Evolutionary conservation across 192 early-diverging fungal species (phyloP).

Genomic region (Coemansia sp.): DNA sequence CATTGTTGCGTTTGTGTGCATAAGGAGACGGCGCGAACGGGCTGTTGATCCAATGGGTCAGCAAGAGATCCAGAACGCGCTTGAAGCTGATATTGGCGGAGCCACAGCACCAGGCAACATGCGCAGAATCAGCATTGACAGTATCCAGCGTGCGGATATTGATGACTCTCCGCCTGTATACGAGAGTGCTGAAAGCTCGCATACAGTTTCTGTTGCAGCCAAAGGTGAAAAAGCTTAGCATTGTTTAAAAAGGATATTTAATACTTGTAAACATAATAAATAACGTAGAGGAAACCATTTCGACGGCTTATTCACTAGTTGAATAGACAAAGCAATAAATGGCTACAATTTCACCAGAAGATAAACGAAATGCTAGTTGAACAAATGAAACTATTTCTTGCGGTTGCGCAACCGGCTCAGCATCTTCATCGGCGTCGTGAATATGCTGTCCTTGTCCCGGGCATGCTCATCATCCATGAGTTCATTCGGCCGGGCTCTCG

Average conservation of each 20-base stretch:
- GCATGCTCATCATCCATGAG: background rate
- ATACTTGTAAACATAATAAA: no score
- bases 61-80: background rate
- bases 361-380: background rate
- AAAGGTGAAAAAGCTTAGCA: no score
- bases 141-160: background rate
- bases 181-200: background rate
- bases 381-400: slow-evolving; percentile 30
- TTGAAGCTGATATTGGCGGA: background rate
- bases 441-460: slow-evolving; percentile 27
- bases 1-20: background rate
- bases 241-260: no score
- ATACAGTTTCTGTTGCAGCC: background rate
- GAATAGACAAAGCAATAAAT: background rate
- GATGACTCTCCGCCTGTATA: background rate
- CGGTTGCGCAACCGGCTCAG: slow-evolving; percentile 43
- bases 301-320: no score
- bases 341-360: background rate
- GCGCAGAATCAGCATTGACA: background rate
- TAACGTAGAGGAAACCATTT: no score
- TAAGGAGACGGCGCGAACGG: background rate
- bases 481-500: slow-evolving; percentile 10
- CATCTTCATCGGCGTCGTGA: slow-evolving; percentile 52
- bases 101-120: background rate
- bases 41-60: background rate